phyloP scores from a whole-genome alignment of 164 flowering plant genomes.

The Vitis riparia region DNA sequence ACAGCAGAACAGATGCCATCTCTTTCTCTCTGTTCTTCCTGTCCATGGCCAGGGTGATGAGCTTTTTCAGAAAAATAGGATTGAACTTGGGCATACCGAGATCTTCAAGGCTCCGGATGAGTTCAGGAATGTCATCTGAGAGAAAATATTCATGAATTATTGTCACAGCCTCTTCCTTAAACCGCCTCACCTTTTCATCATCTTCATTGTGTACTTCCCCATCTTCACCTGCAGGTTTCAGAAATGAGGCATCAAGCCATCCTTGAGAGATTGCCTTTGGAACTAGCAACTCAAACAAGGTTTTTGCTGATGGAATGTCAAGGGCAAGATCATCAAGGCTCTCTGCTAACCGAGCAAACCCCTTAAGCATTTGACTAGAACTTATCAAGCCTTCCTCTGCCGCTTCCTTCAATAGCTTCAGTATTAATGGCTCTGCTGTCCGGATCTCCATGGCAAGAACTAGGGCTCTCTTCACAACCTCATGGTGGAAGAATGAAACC shows the following conservation, averaged over 20 bases:
- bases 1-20: conserved; percentile 94
- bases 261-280: conserved; percentile 78
- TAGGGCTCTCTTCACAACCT: conserved; percentile 90
- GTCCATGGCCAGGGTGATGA: conserved; percentile 96
- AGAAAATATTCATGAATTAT: conserved; percentile 93
- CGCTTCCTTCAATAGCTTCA: conserved; percentile 77
- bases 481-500: conserved; percentile 91
- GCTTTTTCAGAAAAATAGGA: conserved; percentile 83
- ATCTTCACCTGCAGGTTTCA: conserved; percentile 39
- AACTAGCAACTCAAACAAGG: conserved; percentile 56
- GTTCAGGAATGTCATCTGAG: conserved; percentile 96
- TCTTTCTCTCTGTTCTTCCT: conserved; percentile 95
- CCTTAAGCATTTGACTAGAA: conserved; percentile 92
- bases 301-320: conserved; percentile 90
- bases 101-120: conserved; percentile 85
- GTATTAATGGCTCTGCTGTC: conserved; percentile 65
- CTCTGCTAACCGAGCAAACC: conserved; percentile 80
- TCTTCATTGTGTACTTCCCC: conserved; percentile 39
- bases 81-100: conserved; percentile 70
- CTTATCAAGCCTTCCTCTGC: conserved; percentile 92
- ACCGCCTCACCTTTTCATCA: conserved; percentile 51
- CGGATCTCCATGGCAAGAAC: conserved; percentile 84
- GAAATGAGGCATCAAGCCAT: conserved; percentile 82
- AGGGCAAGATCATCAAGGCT: conserved; percentile 95
- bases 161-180: conserved; percentile 76